A percentile compares a stretch with the other conserved stretches of the same genome.
Conservation (phyloP, 1,284 basidiomycete species). For the Boletus putidus region DNA sequence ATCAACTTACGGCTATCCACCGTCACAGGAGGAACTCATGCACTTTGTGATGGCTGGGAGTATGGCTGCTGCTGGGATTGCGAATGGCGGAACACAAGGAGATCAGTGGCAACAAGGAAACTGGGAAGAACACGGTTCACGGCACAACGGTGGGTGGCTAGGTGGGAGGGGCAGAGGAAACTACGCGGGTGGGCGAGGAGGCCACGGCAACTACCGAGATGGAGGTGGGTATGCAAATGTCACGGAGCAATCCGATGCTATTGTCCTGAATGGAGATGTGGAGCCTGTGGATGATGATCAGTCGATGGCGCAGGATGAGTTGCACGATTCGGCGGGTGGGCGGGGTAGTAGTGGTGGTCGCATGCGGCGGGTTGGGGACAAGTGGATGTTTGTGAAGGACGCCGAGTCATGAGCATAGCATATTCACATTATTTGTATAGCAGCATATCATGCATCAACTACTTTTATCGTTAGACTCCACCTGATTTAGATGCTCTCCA, state of each 20-base stretch:
- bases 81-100: constrained; percentile 22
- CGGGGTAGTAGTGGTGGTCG: constrained; percentile 45
- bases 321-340: constrained; percentile 29
- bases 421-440: constrained; percentile 32
- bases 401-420: constrained; percentile 14
- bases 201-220: constrained; percentile 39
- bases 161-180: constrained; percentile 42
- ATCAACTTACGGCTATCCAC: constrained; percentile 60
- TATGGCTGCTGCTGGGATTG: constrained; percentile 33
- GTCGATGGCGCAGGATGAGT: too few species aligned
- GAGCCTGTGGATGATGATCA: too few species aligned
- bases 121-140: constrained; percentile 19
- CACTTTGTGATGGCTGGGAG: constrained; percentile 57
- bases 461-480: too few species aligned
- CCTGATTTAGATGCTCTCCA: constrained; percentile 24
- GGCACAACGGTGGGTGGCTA: constrained; percentile 20
- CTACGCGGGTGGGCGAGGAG: constrained; percentile 36
- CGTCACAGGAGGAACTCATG: constrained; percentile 72
- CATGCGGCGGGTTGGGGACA: constrained; percentile 71
- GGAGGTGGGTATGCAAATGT: constrained; percentile 39
- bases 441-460: constrained; percentile 4
- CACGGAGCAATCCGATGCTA: constrained; percentile 38
- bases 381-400: constrained; percentile 67
- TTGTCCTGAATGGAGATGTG: constrained; percentile 53
- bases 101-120: constrained; percentile 29